Percentiles rank a stretch among this genome's conserved stretches.
phyloP scores from a whole-genome alignment of 805 yeast species.

The Yamadazyma paraphyllophila region DNA sequence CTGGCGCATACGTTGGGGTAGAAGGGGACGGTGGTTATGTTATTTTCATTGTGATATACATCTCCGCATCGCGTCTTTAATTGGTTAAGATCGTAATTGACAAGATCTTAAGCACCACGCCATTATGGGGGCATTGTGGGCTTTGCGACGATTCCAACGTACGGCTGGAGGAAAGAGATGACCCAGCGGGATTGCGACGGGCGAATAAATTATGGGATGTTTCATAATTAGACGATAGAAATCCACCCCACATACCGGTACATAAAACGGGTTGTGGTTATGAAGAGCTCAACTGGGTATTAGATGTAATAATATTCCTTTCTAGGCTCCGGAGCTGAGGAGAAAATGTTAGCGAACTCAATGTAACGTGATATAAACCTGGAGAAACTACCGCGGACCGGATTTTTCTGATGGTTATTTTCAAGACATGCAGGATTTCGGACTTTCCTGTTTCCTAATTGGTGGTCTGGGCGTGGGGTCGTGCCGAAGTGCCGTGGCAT shows the following conservation, averaged over 20 bases:
- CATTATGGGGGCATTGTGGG: no score
- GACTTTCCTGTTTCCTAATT: not conserved
- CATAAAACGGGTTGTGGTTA: not conserved
- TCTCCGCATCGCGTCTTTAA: not conserved
- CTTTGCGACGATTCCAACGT: no score
- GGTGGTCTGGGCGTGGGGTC: not conserved
- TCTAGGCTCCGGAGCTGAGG: not conserved
- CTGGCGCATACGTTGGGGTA: not conserved
- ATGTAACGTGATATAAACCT: constrained; percentile 6
- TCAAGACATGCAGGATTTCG: not conserved
- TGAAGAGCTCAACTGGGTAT: not conserved
- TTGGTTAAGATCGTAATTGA: no score
- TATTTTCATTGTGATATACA: not conserved
- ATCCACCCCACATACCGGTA: no score
- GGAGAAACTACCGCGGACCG: constrained; percentile 6
- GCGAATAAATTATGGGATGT: no score
- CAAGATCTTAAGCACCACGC: no score
- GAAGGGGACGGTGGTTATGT: not conserved
- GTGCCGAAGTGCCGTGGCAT: not conserved
- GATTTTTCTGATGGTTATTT: not conserved
- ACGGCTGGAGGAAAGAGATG: no score
- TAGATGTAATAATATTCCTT: not conserved
- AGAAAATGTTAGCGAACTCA: not conserved
- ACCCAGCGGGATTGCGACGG: no score
- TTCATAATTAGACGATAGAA: no score